A percentile compares a stretch with the other conserved stretches of the same genome.
Conservation (phyloP, 2,329 filamentous ascomycete species). For the Apiospora pterosperma region DNA sequence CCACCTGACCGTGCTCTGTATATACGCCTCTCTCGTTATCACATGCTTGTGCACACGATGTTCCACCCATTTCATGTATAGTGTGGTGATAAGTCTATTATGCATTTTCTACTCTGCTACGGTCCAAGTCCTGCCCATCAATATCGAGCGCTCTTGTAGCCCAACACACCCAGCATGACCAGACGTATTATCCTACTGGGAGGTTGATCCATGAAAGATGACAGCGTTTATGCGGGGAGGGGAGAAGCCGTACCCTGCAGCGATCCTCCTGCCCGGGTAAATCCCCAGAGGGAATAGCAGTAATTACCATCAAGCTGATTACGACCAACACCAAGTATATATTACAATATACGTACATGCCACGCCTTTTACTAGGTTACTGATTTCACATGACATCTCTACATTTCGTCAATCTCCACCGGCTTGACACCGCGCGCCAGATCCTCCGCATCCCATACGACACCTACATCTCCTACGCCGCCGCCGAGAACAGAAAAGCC, state of each 20-base stretch:
- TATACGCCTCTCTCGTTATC: not conserved
- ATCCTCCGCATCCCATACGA: not conserved
- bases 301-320: not conserved
- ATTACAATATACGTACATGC: not conserved
- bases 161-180: not conserved
- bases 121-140: not conserved
- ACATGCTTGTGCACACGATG: not conserved
- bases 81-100: not conserved
- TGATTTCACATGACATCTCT: not conserved
- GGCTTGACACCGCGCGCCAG: not conserved
- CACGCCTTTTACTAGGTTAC: not conserved
- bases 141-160: not conserved
- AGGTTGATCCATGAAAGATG: not conserved
- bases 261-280: not conserved
- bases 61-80: not conserved
- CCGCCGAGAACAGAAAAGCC: not conserved
- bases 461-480: not conserved
- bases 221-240: conserved; percentile 1
- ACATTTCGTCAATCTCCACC: not conserved
- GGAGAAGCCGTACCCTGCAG: not conserved
- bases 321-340: not conserved
- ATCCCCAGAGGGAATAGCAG: not conserved
- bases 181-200: not conserved
- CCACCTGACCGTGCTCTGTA: not conserved
- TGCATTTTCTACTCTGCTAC: too few species aligned